Base-by-base conservation (phyloP, 768 basidiomycete species). In the Lactarius hengduanensis region DNA sequence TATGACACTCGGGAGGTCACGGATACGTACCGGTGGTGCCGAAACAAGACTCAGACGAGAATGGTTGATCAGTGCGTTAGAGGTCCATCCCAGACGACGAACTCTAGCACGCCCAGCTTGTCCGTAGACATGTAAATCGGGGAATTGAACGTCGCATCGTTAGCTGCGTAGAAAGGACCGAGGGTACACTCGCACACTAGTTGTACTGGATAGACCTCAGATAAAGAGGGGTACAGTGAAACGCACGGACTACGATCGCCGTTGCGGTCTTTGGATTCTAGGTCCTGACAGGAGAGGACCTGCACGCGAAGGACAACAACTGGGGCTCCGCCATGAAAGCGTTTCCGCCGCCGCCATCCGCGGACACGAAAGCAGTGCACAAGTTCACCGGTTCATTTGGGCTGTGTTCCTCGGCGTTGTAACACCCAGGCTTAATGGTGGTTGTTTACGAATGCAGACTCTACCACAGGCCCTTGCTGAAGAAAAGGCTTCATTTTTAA, bases 41-140 rank as follows among this genome's bases (percentile, higher is more conserved):
- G 30, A 30, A 4, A 30, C 30, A 4, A 30, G 30, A 30, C 3
- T 32, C 32, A 32, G 32, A 32, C 1, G 32, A 32, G 32, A 32
- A 7, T 7, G 32, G 32, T 0, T 32, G 8, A 32, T 32, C 32
- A 32, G 32, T 32, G 32, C 32, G 32, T 32, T 32, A 32, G 32
- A 32, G 32, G 26, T 26, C 26, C 26, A 26, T 26, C 26, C 26
- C 26, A 26, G 26, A 26, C 26, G 26, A 26, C 26, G 26, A 34
- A 34, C 2, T 34, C 8, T 34, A 84, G 72, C 2, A 83, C 86
- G 40, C 90, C 89, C 5, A 92, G 81, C 54, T 80, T 80, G 70
- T 90, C 89, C 0, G 88, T 87, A 18, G 88, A 90, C 20, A 90
- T 80, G 71, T 90, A 92, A 20, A 97, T 81, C 0, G 93, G 91